A percentile compares a stretch with the other conserved stretches of the same genome.
These are phyloP conservation scores for Saccharomycopsis hybrid DNA, from an alignment of 1,139 yeast species.

Conservation along the genomic window DNA sequence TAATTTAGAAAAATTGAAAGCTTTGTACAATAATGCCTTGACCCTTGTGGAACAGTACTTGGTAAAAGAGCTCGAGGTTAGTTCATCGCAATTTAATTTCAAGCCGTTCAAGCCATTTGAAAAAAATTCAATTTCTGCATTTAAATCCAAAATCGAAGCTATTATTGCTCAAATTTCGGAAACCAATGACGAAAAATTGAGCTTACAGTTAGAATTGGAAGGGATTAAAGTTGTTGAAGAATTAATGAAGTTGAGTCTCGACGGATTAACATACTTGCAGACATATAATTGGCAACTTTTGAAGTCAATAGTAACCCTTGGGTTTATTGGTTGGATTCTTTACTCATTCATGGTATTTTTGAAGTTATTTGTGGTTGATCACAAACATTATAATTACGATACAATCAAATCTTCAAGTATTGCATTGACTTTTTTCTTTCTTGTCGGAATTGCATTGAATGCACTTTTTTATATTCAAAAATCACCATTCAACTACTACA, in stretches of 20 bases:
- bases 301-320: conserved; percentile 79
- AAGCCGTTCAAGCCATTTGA: conserved; percentile 57
- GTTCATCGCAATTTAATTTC: conserved; percentile 62
- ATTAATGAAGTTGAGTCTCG: conserved; percentile 49
- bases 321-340: conserved; percentile 91
- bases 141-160: conserved; percentile 36
- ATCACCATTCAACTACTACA: conserved; percentile 80
- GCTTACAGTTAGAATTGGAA: conserved; percentile 29
- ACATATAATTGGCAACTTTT: conserved; percentile 85
- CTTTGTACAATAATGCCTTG: conserved; percentile 73
- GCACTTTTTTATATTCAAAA: conserved; percentile 42
- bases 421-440: conserved; percentile 31
- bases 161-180: conserved; percentile 12
- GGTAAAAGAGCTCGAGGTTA: conserved; percentile 76
- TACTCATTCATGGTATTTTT: conserved; percentile 78
- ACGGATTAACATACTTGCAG: conserved; percentile 79
- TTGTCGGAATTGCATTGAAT: conserved; percentile 24
- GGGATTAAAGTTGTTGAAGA: conserved; percentile 62
- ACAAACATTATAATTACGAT: conserved; percentile 21
- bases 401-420: conserved; percentile 21
- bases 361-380: conserved; percentile 58
- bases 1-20: conserved; percentile 54
- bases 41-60: conserved; percentile 82
- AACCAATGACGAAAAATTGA: conserved; percentile 21
- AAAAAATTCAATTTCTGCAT: conserved; percentile 38